Evolutionary conservation across 257 asterid species (phyloP).

Genomic region (Solanum chiquidenum): DNA sequence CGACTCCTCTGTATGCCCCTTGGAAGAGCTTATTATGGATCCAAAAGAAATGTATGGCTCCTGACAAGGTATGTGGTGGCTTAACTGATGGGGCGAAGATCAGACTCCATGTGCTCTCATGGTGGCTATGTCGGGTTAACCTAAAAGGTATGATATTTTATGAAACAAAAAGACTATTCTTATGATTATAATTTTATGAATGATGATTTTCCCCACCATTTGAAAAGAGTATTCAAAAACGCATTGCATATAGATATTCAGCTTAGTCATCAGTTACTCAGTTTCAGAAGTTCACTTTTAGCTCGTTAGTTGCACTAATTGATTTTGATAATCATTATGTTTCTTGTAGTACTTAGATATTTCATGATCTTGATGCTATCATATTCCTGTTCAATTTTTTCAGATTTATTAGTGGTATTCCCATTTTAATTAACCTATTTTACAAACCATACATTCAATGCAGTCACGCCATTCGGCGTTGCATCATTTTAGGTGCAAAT

Average conservation of each 20-base stretch:
- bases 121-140: neutral
- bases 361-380: neutral
- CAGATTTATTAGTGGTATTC: neutral
- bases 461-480: too few species aligned
- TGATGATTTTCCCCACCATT: neutral
- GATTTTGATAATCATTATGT: neutral
- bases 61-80: neutral
- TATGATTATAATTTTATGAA: neutral
- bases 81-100: neutral
- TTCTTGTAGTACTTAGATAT: neutral
- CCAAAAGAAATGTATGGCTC: neutral
- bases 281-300: neutral
- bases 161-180: neutral
- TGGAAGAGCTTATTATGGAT: neutral
- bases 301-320: neutral
- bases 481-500: too few species aligned
- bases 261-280: neutral
- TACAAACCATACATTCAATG: too few species aligned
- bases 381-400: too few species aligned
- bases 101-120: neutral
- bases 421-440: too few species aligned
- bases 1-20: neutral
- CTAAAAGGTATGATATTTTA: neutral
- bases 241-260: neutral
- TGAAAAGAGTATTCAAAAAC: neutral